These are phyloP conservation scores for Trichosanthes truncata DNA, from an alignment of 306 rosid species.

Conservation along the genomic window DNA sequence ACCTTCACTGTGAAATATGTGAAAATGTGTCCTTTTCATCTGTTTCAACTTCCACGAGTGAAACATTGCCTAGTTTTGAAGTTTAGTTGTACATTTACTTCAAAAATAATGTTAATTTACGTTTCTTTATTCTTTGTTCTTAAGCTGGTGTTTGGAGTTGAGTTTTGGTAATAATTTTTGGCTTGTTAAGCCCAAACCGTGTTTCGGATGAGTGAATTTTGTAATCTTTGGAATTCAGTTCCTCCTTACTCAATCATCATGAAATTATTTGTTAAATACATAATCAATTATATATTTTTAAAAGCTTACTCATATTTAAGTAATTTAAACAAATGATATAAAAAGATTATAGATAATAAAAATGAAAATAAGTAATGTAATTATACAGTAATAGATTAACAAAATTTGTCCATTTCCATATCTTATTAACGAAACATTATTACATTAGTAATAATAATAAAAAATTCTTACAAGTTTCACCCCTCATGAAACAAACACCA, in stretches of 20 bases:
- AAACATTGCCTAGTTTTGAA: not conserved
- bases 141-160: not conserved
- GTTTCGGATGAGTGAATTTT: not conserved
- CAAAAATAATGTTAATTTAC: not conserved
- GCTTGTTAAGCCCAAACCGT: not conserved
- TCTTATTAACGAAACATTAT: not conserved
- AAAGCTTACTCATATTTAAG: not conserved
- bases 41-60: not conserved
- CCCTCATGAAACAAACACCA: not conserved
- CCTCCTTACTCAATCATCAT: not conserved
- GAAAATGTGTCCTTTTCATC: not conserved
- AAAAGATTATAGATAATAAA: not conserved
- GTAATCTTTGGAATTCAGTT: not conserved
- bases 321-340: not conserved
- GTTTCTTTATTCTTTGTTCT: not conserved
- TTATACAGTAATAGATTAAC: not conserved
- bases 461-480: not conserved
- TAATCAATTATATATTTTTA: not conserved
- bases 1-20: not conserved
- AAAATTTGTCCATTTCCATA: not conserved
- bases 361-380: not conserved
- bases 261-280: not conserved
- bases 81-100: not conserved
- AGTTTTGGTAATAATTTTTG: not conserved
- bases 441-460: not conserved